Evolutionary conservation across 176 grass and related monocot genomes (phyloP), one percentile per base, ranked within the genome.

Genomic region (Musa itinerans): DNA sequence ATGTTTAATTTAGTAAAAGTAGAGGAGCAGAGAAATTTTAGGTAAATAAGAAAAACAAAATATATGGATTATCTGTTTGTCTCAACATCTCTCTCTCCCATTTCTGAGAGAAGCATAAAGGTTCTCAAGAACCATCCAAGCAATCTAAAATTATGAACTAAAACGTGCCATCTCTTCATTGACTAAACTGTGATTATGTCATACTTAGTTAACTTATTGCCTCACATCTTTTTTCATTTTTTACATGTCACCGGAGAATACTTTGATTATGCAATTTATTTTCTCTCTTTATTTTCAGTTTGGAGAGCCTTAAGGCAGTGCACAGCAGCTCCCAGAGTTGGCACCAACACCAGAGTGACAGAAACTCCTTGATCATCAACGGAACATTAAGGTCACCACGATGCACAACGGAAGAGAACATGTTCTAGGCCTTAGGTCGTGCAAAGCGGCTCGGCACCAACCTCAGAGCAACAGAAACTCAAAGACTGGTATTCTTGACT

Each of bases 281-380:
- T 82, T 77, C 52, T 69, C 49, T n/a, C 4, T 70, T 9, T 2
- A 16, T 2, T 49, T 70, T 49, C 84, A 98, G 90, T 98, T 6
- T 88, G 90, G 68, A 98, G 88, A 55, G 90, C 95, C 2, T 82
- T 98, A 43, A 43, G 34, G 34, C 34, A 43, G 34, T 6, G 34
- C 4, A 43, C 34, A 43, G 34, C 34, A 43, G 34, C 34, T 43
- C 34, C 34, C 34, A 43, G 34, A 43, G 34, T 5, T 43, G 34
- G 34, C 34, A 43, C 34, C 34, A 43, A 43, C 4, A 43, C 34
- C 34, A 43, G 27, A 57, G 88, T 98, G 59, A 86, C 88, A 13
- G 74, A 93, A 72, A 84, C 93, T 85, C 90, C 90, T 9, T 98
- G 34, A 43, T 98, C 79, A 98, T 98, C 23, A 86, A 88, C 43